Evolutionary conservation across 305 asterid genomes (phyloP), one percentile per base, ranked within the genome.

Genomic region (Fraxinus nigra): DNA sequence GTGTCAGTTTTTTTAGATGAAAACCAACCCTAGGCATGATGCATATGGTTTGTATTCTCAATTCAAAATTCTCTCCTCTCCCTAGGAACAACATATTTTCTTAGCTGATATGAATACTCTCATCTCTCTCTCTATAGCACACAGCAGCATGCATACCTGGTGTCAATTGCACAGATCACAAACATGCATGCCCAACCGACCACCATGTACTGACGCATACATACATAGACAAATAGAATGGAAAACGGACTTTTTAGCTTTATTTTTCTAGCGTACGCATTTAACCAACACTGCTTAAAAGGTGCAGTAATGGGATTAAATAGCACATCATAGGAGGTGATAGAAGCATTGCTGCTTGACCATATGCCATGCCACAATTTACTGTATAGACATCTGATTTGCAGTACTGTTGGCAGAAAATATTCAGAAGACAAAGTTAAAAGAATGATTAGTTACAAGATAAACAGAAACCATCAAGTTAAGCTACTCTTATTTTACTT

Each of bases 321-420:
- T 9, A 63, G 72, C 34, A 63, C 72, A 63, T 63, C 32, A 10
- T 22, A 22, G 34, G 1, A 63, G 32, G 72, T 24, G 72, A 81
- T 37, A 96, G 85, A 87, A 96, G 98, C 98, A 96, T 93, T 73
- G 95, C 99, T 35, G 99, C 99, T 92, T 96, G 99, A 84, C 99
- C 99, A 79, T 82, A 90, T 16, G 99, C 98, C 98, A 87, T 87
- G 74, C 93, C 97, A 80, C 89, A 85, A 78, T 96, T 96, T 82
- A 96, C 91, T 14, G 99, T 96, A 86, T 92, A 96, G 48, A 96
- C 92, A 85, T 90, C 91, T 80, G 98, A 85, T 85, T 91, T 89
- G 92, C 97, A 92, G 77, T 83, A 91, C 98, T 96, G 79, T 76
- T 34, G 54, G 73, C 67, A 79, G 59, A 72, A 72, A 16, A 76